Base-by-base conservation (phyloP, 306 rosid genomes). In the Calophaca sinica region DNA sequence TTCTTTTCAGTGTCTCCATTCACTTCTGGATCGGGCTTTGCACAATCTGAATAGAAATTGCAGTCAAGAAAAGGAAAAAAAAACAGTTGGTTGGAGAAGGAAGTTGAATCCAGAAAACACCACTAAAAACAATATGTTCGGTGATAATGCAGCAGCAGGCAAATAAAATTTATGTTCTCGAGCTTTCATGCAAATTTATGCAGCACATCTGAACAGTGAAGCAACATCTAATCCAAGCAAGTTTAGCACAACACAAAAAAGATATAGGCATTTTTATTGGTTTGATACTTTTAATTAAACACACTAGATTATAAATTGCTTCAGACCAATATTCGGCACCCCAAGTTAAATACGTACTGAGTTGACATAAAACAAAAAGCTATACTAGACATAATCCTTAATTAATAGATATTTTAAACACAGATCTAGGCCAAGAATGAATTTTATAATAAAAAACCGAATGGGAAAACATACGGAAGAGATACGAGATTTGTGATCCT, bases 21-120 rank as follows among this genome's bases (percentile, higher is more conserved):
- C 75, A 90, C 97, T 80, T 86, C 96, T 11, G 98, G 89, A 51
- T 96, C 99, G 63, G 84, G 90, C 92, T 92, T 94, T 71, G 89
- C 94, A 81, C 97, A 94, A 84, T 91, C 98, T 94, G 88, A 69
- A 84, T 33, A 55, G 59, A 11, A 65, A 44, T 35, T 68, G 66
- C 73, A 77, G 62, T 39, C 53, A 73, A 70, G 51, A 54, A 52
- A 82, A 28, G 68, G 29, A 63, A 61, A 70, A 72, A 13, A 9
- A 11, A 5, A 20, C 26, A 20, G 28, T 44, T 5, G 15, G 49
- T 9, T 7, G 58, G 77, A 26, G 39, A 74, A 65, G 62, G 20
- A 33, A 45, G 20, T 20, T 62, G 74, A 74, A 59, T 61, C 29
- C 46, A 15, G 32, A 46, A 50, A 45, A 1, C 61, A 69, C 26